A percentile compares a stretch with the other conserved stretches of the same genome.
These are phyloP conservation scores for Aeschynomene evenia DNA, from an alignment of 306 rosid genomes.

Conservation along the genomic window DNA sequence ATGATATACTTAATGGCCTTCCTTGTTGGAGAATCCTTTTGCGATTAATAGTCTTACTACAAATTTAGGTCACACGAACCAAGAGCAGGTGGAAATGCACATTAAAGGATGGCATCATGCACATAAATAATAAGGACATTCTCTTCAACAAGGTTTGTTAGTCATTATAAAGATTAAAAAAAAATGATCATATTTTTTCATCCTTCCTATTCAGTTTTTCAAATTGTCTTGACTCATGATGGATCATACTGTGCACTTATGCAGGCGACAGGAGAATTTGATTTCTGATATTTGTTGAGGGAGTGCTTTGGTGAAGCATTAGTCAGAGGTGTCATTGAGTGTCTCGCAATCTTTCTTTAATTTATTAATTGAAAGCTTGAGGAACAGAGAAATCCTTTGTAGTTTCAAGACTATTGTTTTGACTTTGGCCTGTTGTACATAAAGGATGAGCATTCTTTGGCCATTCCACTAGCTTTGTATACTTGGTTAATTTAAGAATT, in stretches of 20 bases:
- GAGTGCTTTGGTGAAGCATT: conserved; percentile 38
- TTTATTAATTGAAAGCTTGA: conserved; percentile 55
- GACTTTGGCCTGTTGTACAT: conserved; percentile 82
- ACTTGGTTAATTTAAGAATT: conserved; percentile 46
- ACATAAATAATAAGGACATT: conserved; percentile 85
- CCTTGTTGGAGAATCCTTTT: conserved; percentile 24
- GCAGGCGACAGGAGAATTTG: conserved; percentile 99
- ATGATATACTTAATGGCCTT: neutral
- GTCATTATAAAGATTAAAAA: conserved; percentile 17
- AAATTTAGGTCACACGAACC: conserved; percentile 85
- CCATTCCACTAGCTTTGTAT: conserved; percentile 53
- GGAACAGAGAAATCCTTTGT: conserved; percentile 56
- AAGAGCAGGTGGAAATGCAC: conserved; percentile 99
- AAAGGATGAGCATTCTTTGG: conserved; percentile 62
- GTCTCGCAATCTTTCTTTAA: conserved; percentile 50
- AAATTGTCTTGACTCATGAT: conserved; percentile 10
- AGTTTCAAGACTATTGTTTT: conserved; percentile 47
- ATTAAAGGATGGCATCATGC: conserved; percentile 97
- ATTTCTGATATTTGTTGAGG: conserved; percentile 69
- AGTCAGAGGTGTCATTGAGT: conserved; percentile 38
- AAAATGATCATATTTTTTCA: neutral
- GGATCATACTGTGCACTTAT: conserved; percentile 22
- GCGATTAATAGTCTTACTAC: conserved; percentile 12
- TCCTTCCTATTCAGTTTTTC: conserved; percentile 22
- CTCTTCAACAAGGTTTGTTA: conserved; percentile 87